phyloP scores from a whole-genome alignment of 108 stramenopile genomes.

The Aureococcus anophagefferens region DNA sequence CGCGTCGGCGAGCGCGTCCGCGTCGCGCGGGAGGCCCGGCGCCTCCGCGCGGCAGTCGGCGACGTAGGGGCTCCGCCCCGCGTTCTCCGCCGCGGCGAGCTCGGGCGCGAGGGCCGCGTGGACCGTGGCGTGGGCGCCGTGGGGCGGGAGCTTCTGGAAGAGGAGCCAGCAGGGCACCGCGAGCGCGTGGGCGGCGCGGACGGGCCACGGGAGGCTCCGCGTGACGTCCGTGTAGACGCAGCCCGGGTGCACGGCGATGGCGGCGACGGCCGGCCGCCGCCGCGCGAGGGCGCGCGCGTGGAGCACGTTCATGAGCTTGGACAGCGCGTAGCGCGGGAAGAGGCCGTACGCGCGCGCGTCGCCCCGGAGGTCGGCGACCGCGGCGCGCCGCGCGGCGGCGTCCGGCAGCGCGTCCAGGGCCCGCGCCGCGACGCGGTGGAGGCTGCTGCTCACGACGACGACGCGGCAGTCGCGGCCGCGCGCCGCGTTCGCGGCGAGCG shows the following conservation, averaged over 20 bases:
- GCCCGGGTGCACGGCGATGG: slow-evolving; percentile 17
- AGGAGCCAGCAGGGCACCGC: slow-evolving; percentile 3
- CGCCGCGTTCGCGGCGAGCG: slow-evolving; percentile 2
- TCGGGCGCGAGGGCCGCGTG: background rate
- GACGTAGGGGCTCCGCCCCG: background rate
- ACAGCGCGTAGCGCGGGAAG: slow-evolving; percentile 6
- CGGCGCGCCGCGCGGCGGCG: too few relatives aligned
- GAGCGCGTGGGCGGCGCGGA: background rate
- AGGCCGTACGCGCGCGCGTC: slow-evolving; percentile 4
- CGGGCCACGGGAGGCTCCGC: background rate
- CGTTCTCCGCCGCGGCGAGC: too few relatives aligned
- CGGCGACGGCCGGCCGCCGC: background rate
- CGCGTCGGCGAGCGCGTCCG: too few relatives aligned
- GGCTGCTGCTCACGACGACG: slow-evolving; percentile 8
- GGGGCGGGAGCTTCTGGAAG: slow-evolving; percentile 11
- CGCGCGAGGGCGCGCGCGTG: background rate
- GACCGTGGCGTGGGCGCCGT: slow-evolving; percentile 17
- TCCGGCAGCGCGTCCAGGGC: background rate
- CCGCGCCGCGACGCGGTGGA: background rate
- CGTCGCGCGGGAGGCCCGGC: too few relatives aligned
- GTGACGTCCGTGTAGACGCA: slow-evolving; percentile 13
- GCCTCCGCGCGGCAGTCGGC: too few relatives aligned
- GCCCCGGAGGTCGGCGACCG: slow-evolving; percentile 8
- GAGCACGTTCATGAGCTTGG: slow-evolving; percentile 14
- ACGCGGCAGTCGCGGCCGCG: slow-evolving; percentile 12